These are phyloP conservation scores for Ophiorrhiza pumila DNA, from an alignment of 257 asterid genomes.

Conservation along the genomic window DNA sequence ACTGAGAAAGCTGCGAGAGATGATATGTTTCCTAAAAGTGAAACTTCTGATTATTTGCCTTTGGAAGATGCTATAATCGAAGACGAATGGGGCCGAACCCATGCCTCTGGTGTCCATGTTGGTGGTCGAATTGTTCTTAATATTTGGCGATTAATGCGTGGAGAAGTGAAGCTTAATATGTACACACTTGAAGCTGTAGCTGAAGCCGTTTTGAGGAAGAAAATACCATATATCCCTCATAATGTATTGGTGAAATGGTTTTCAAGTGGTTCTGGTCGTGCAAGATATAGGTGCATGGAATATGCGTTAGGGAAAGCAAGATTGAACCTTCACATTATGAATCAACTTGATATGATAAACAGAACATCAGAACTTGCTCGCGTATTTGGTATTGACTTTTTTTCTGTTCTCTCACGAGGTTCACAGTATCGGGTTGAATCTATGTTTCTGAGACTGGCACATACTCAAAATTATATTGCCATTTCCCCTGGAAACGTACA, in stretches of 20 bases:
- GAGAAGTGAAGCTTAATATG: conserved; percentile 81
- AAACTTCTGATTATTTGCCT: conserved; percentile 37
- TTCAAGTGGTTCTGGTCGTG: conserved; percentile 80
- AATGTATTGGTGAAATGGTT: conserved; percentile 78
- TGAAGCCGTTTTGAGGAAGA: conserved; percentile 79
- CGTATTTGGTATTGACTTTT: conserved; percentile 91
- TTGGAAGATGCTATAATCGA: conserved; percentile 59
- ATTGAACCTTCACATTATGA: conserved; percentile 74
- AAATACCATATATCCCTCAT: conserved; percentile 67
- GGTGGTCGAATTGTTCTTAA: conserved; percentile 94
- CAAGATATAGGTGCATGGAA: conserved; percentile 73
- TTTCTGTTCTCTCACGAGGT: conserved; percentile 92
- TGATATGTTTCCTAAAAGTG: conserved; percentile 42
- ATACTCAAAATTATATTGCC: conserved; percentile 86
- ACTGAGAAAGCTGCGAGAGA: conserved; percentile 36
- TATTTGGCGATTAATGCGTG: conserved; percentile 91
- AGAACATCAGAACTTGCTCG: conserved; percentile 99
- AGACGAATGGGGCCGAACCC: conserved; percentile 99
- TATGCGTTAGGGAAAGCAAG: conserved; percentile 68
- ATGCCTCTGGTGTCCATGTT: conserved; percentile 95
- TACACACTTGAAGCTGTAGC: conserved; percentile 86
- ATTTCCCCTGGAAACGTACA: conserved; percentile 91
- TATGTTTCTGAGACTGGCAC: conserved; percentile 88
- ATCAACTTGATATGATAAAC: conserved; percentile 86
- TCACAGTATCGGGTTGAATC: conserved; percentile 98